These are phyloP conservation scores for Calvatia gigantea DNA, from an alignment of 768 basidiomycete genomes.

Conservation along the genomic window DNA sequence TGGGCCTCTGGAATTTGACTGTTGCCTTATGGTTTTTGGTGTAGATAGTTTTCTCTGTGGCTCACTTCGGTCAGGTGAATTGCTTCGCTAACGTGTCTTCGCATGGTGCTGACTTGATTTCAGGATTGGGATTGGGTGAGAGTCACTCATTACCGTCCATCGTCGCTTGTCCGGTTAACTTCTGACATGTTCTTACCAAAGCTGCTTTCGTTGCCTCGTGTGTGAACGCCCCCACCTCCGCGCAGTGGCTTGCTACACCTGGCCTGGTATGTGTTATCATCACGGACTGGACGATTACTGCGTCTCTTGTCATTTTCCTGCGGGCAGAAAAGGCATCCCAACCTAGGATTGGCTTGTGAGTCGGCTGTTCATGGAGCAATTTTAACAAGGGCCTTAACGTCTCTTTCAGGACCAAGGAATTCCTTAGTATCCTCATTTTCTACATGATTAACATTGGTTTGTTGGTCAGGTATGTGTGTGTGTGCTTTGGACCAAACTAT, in stretches of 20 bases:
- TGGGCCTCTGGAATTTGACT: neutral
- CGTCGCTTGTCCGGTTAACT: neutral
- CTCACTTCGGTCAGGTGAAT: neutral
- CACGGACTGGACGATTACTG: conserved; percentile 1
- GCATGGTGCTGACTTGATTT: neutral
- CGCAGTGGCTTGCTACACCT: neutral
- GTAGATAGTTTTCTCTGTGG: neutral
- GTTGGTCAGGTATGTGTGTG: neutral
- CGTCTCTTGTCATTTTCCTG: neutral
- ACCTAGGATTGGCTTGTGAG: neutral
- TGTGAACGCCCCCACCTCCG: neutral
- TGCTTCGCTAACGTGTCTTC: neutral
- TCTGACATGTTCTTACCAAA: neutral
- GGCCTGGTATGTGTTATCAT: neutral
- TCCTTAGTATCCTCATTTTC: conserved; percentile 2
- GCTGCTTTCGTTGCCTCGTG: neutral
- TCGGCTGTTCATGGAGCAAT: neutral
- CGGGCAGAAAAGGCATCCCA: neutral
- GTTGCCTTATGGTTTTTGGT: no score
- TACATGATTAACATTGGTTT: neutral
- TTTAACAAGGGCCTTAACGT: neutral
- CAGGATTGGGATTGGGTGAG: neutral
- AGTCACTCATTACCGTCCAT: neutral
- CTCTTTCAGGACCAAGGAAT: neutral
- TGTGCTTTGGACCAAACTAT: no score